These are phyloP conservation scores for Chalaropsis thielavioides DNA, from an alignment of 2,329 filamentous ascomycete species.

Conservation along the genomic window DNA sequence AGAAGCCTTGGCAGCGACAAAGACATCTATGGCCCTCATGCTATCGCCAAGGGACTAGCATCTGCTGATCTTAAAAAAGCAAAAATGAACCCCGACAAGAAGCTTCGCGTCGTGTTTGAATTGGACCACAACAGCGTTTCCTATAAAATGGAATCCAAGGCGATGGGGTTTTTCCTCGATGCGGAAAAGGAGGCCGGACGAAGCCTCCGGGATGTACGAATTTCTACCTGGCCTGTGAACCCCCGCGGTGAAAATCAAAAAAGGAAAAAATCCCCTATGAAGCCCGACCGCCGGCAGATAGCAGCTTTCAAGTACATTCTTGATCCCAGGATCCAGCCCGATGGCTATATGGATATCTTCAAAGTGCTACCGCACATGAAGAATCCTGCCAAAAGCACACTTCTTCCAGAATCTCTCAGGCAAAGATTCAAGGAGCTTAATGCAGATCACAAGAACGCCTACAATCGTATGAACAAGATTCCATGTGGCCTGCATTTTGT, in stretches of 20 bases:
- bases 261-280: not conserved
- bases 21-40: slow-evolving; percentile 2
- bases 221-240: not conserved
- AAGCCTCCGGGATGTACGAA: slow-evolving; percentile 7
- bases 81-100: not conserved
- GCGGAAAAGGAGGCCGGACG: not conserved
- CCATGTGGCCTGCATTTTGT: slow-evolving; percentile 32
- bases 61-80: not conserved
- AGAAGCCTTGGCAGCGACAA: not conserved
- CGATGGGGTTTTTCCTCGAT: slow-evolving; percentile 15
- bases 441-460: slow-evolving; percentile 27
- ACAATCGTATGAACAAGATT: slow-evolving; percentile 25
- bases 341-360: slow-evolving; percentile 21
- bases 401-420: slow-evolving; percentile 22
- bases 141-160: slow-evolving; percentile 12
- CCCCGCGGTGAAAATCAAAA: not conserved
- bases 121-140: slow-evolving; percentile 11
- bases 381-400: slow-evolving; percentile 20
- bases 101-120: slow-evolving; percentile 3
- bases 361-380: slow-evolving; percentile 25
- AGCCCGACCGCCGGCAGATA: slow-evolving; percentile 5
- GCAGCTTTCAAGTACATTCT: slow-evolving; percentile 25
- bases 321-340: slow-evolving; percentile 22
- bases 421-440: slow-evolving; percentile 26
- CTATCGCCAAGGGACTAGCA: not conserved